phyloP scores from a whole-genome alignment of 2,329 filamentous ascomycete species.

The Botrytis porri region DNA sequence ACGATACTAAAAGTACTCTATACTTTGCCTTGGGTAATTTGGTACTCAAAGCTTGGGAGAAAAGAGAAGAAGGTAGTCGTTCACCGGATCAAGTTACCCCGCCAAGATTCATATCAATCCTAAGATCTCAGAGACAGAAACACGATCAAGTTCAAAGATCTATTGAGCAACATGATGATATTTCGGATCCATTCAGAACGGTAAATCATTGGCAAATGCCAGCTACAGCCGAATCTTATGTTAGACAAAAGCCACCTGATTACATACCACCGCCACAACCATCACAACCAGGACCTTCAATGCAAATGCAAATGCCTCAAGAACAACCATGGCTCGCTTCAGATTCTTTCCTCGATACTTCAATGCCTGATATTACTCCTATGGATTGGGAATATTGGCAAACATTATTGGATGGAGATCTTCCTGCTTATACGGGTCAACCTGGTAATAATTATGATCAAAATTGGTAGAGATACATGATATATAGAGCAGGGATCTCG shows the following conservation, averaged over 20 bases:
- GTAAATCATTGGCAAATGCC: constrained; percentile 5
- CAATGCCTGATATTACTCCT: constrained; percentile 29
- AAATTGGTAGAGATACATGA: neutral
- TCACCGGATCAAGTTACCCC: constrained; percentile 9
- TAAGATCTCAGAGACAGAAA: constrained; percentile 30
- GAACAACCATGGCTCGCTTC: constrained; percentile 12
- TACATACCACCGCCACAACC: constrained; percentile 1
- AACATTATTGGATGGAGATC: constrained; percentile 34
- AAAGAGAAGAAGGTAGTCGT: constrained; percentile 30
- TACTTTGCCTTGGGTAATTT: constrained; percentile 36
- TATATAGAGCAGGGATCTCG: neutral
- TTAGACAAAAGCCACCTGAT: constrained; percentile 15
- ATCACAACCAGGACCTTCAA: neutral
- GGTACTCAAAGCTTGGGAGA: constrained; percentile 35
- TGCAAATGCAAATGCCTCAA: neutral
- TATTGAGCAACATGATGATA: neutral
- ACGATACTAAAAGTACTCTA: constrained; percentile 32
- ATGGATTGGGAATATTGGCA: constrained; percentile 38
- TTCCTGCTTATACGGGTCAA: constrained; percentile 24
- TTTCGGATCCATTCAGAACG: neutral
- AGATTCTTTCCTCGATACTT: constrained; percentile 24
- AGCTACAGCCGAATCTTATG: constrained; percentile 7
- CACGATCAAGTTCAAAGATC: neutral
- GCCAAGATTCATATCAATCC: constrained; percentile 16
- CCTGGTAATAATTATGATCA: neutral